These are phyloP conservation scores for Medicago truncatula DNA, from an alignment of 306 rosid genomes.

Conservation along the genomic window DNA sequence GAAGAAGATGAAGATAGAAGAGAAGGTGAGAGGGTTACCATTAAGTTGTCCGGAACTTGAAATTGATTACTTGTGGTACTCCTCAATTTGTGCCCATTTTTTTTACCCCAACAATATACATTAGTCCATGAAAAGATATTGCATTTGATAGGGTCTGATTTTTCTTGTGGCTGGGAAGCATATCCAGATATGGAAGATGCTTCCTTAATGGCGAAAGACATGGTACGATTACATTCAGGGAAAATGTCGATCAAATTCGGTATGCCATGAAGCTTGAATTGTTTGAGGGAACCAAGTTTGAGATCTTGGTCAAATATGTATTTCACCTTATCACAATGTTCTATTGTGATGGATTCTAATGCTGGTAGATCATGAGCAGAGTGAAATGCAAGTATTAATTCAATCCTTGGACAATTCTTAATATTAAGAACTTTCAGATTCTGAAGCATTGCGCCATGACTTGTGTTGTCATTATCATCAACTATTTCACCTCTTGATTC, in stretches of 20 bases:
- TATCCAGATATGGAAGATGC: not conserved
- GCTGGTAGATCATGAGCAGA: not conserved
- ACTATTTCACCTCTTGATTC: not conserved
- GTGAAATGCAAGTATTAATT: not conserved
- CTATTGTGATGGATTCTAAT: not conserved
- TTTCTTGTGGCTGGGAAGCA: no score
- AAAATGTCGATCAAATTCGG: slow-evolving; percentile 18
- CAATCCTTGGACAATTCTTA: accelerated
- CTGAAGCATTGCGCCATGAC: not conserved
- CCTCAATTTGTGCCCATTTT: no score
- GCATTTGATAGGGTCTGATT: no score
- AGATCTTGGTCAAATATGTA: slow-evolving; percentile 16
- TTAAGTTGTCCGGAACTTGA: no score
- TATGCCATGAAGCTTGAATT: accelerated
- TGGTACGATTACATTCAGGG: not conserved
- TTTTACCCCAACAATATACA: no score
- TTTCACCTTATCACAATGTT: not conserved
- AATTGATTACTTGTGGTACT: no score
- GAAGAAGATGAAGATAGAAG: no score
- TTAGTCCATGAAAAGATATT: no score
- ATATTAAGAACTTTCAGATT: not conserved
- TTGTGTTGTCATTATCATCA: not conserved
- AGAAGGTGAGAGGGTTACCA: no score
- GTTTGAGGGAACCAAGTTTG: not conserved
- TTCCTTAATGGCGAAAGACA: not conserved